Base-by-base conservation (phyloP, 2,329 filamentous ascomycete species). In the Setomelanomma holmii region DNA sequence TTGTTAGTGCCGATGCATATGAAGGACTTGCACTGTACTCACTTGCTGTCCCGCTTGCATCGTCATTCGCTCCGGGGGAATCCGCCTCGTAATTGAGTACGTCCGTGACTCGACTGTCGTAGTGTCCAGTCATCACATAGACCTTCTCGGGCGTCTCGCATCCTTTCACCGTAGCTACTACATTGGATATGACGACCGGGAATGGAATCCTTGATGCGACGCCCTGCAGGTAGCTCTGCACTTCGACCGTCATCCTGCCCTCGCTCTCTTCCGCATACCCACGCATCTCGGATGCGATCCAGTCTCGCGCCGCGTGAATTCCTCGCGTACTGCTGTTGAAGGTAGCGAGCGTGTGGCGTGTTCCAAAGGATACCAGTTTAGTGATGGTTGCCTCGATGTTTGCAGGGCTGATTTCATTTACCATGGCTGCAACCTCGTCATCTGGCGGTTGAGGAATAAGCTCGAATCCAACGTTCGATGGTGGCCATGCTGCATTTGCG, bases 21-120 rank as follows among this genome's bases (percentile, higher is more conserved):
- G 12, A 33, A n/a, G 10, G 17, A 2, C n/a, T 16, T 6, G 22
- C 2, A n/a, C 5, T 12, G 22, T 16, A 60, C 65, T 22, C 61
- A 75, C 72, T 71, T 1, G 82, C 80, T 11, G 84, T 81, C 1
- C 82, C 82, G 5, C 78, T 82, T 0, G 81, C 83, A 61, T 86
- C 82, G 60, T 86, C 83, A 53, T 85, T 82, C 0, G 83, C 83
- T 1, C 84, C 83, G 0, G 84, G 83, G 1, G 82, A 79, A 57
- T 85, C 81, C 27, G 73, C 73, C 12, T 76, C 76, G 56, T 80
- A 84, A 65, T 86, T 78, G 44, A 80, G 67, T 0, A 81, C 65
- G 54, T 86, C 76, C 1, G 79, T 78, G 2, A 79, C 76, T 11
- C 83, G 75, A 45, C 75, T 80, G 58, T 86, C 83, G 64, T 85